Percentiles rank a stretch among this genome's conserved stretches.
These are phyloP conservation scores for Rhodocollybia butyracea DNA, from an alignment of 768 basidiomycete species.

Conservation along the genomic window DNA sequence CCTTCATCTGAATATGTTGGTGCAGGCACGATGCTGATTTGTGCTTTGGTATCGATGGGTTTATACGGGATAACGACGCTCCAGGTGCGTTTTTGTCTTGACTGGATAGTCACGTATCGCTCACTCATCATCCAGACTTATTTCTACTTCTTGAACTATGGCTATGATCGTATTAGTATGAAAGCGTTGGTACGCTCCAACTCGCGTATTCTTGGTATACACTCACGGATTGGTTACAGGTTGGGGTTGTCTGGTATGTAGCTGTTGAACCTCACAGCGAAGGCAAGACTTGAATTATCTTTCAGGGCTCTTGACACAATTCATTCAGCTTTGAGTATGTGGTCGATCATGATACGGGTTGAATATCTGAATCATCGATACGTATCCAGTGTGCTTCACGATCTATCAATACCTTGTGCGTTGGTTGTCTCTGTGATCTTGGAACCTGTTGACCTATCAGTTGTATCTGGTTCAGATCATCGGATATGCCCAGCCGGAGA, in stretches of 20 bases:
- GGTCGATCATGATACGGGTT: too few relatives aligned
- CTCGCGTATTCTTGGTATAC: too few relatives aligned
- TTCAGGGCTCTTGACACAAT: conserved; percentile 39
- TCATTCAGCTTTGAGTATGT: conserved; percentile 29
- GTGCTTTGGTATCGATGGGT: too few relatives aligned
- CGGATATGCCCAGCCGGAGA: conserved; percentile 28
- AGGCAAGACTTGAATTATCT: too few relatives aligned
- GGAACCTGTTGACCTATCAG: not conserved
- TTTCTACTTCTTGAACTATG: conserved; percentile 36
- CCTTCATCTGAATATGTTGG: too few relatives aligned
- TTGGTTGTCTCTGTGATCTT: too few relatives aligned
- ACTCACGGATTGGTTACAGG: too few relatives aligned
- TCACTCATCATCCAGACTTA: conserved; percentile 15
- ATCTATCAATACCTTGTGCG: too few relatives aligned
- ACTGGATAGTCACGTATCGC: not conserved
- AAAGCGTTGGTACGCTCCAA: conserved; percentile 33
- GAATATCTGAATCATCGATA: too few relatives aligned
- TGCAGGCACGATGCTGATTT: too few relatives aligned
- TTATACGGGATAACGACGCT: conserved; percentile 41
- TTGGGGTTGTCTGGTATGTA: conserved; percentile 32
- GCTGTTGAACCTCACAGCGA: too few relatives aligned
- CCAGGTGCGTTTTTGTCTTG: conserved; percentile 26
- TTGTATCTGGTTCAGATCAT: conserved; percentile 27
- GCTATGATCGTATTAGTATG: conserved; percentile 11
- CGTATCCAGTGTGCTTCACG: too few relatives aligned